These are phyloP conservation scores for Agastache rugosa DNA, from an alignment of 257 asterid species.

Conservation along the genomic window DNA sequence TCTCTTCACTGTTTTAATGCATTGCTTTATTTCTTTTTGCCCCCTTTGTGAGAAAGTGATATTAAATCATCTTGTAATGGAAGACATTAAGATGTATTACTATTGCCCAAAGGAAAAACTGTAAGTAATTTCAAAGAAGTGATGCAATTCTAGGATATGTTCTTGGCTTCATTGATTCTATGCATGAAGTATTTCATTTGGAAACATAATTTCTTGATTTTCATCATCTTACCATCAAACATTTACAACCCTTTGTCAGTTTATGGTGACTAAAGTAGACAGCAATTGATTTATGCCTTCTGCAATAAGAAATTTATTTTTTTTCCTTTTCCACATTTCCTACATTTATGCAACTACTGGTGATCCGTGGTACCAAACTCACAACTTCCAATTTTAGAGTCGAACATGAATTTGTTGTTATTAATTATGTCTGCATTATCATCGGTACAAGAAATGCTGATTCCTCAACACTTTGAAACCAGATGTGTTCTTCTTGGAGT, in stretches of 20 bases:
- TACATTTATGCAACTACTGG: too few relatives aligned
- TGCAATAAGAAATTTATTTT: background rate
- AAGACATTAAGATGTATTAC: too few relatives aligned
- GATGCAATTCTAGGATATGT: background rate
- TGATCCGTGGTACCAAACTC: background rate
- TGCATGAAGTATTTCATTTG: background rate
- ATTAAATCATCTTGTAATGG: constrained; percentile 1
- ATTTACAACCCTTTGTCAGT: background rate
- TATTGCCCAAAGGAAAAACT: background rate
- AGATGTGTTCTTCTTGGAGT: constrained; percentile 94
- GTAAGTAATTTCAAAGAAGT: background rate
- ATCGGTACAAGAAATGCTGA: constrained; percentile 27
- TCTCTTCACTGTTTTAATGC: background rate
- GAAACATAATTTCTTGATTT: background rate
- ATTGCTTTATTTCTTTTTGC: background rate
- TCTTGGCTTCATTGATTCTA: constrained; percentile 17
- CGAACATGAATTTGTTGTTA: background rate
- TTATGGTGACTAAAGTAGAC: constrained; percentile 1
- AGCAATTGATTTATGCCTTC: background rate
- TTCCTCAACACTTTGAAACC: constrained; percentile 13
- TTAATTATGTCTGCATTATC: background rate
- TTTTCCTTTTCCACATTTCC: background rate
- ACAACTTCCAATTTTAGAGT: background rate
- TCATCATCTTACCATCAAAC: constrained; percentile 18
- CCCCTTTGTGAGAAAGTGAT: too few relatives aligned